These are phyloP conservation scores for Pyrus pyrifolia DNA, from an alignment of 306 rosid species.

Conservation along the genomic window DNA sequence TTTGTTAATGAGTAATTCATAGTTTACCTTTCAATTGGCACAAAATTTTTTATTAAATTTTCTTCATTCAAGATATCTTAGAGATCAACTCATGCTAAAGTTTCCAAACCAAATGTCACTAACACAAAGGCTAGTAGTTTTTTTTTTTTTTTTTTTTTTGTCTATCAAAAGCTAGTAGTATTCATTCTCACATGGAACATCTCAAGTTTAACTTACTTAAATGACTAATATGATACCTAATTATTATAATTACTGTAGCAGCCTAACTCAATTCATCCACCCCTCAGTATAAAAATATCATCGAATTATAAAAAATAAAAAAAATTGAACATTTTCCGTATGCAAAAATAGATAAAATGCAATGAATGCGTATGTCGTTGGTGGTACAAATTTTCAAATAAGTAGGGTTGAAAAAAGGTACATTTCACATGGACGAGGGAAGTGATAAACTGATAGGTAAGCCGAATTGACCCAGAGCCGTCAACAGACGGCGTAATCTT, in stretches of 20 bases:
- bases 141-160: no score
- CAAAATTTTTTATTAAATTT: neutral
- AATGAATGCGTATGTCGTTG: neutral
- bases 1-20: neutral
- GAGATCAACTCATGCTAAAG: neutral
- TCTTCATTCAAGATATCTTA: no score
- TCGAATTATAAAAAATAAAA: no score
- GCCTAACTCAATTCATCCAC: neutral
- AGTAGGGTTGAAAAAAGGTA: neutral
- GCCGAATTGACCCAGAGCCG: slow-evolving; percentile 4
- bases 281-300: no score
- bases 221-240: no score
- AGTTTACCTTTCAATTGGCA: neutral
- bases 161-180: no score
- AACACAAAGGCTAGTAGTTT: no score
- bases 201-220: no score
- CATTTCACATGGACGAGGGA: neutral
- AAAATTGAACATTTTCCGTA: neutral
- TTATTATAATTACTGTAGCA: neutral
- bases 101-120: no score
- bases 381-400: neutral
- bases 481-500: neutral
- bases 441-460: neutral
- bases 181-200: no score
- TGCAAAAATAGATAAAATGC: neutral